Percentiles rank a stretch among this genome's conserved stretches.
phyloP scores from a whole-genome alignment of 495 filamentous ascomycete species.

The Lichenothelia convexa region DNA sequence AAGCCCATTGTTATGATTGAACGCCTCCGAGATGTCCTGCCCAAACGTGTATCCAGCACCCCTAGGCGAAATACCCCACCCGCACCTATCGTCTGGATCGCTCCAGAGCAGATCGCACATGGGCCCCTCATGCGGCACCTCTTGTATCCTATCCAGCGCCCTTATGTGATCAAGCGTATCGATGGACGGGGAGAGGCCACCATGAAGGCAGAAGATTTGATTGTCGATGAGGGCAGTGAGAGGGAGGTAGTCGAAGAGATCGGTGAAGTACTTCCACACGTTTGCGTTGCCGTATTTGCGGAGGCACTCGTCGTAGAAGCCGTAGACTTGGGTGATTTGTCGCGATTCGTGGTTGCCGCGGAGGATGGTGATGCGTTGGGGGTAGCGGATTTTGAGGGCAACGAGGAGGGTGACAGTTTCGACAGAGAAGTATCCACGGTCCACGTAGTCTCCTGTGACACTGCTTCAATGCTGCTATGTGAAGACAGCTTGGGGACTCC shows the following conservation, averaged over 20 bases:
- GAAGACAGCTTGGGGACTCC: too few species aligned
- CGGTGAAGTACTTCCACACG: conserved; percentile 99
- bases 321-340: conserved; percentile 95
- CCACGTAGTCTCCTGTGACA: conserved; percentile 72
- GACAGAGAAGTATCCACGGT: conserved; percentile 92
- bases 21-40: conserved; percentile 97
- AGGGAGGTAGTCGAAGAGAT: conserved; percentile 96
- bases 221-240: conserved; percentile 97
- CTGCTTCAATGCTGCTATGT: too few species aligned
- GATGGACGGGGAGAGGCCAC: conserved; percentile 86
- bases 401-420: conserved; percentile 91
- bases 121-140: conserved; percentile 94
- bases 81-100: conserved; percentile 94
- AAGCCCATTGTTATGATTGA: conserved; percentile 98
- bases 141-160: conserved; percentile 88
- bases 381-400: conserved; percentile 89
- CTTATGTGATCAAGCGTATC: conserved; percentile 97
- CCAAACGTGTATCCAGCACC: conserved; percentile 98
- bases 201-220: conserved; percentile 99
- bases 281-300: conserved; percentile 98
- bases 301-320: conserved; percentile 94
- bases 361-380: conserved; percentile 88
- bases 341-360: conserved; percentile 95
- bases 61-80: conserved; percentile 94
- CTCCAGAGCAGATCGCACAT: conserved; percentile 99